Conservation (phyloP, 805 yeast genomes). For the Metschnikowia koreensis region DNA sequence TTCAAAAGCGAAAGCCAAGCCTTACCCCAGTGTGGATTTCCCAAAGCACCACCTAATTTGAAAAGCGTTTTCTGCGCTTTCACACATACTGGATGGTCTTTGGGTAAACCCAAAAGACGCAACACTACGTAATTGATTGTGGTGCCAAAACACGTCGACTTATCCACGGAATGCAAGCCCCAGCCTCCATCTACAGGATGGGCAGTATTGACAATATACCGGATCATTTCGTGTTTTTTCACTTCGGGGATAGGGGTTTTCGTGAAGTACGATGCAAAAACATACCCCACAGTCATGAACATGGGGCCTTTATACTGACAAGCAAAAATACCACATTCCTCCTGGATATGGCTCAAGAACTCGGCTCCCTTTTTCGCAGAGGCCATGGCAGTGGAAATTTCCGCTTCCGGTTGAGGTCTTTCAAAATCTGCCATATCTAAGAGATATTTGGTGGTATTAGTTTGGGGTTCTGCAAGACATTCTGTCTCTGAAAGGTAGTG, state of each 20-base stretch:
- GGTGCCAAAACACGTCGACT: conserved; percentile 94
- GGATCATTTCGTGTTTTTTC: conserved; percentile 63
- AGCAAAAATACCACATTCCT: conserved; percentile 80
- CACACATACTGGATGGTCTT: conserved; percentile 71
- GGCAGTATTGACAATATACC: conserved; percentile 86
- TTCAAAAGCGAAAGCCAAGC: conserved; percentile 81
- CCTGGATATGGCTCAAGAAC: conserved; percentile 67
- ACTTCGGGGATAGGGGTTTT: conserved; percentile 66
- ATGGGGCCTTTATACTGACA: conserved; percentile 96
- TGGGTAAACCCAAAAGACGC: conserved; percentile 72
- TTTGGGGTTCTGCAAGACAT: conserved; percentile 45
- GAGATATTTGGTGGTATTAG: conserved; percentile 55
- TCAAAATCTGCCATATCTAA: conserved; percentile 40
- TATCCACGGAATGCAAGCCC: conserved; percentile 93
- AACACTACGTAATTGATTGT: conserved; percentile 79
- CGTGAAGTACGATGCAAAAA: conserved; percentile 70
- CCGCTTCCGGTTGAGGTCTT: conserved; percentile 38
- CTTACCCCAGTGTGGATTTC: conserved; percentile 97
- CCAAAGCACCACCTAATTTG: conserved; percentile 83
- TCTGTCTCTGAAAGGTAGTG: conserved; percentile 51
- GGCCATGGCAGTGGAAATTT: conserved; percentile 46
- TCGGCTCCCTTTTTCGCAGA: conserved; percentile 74
- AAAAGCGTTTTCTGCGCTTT: conserved; percentile 72
- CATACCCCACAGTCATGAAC: conserved; percentile 92
- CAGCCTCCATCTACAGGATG: conserved; percentile 99